These are phyloP conservation scores for Beauveria sp. DNA, from an alignment of 2,329 filamentous ascomycete species.

Conservation along the genomic window DNA sequence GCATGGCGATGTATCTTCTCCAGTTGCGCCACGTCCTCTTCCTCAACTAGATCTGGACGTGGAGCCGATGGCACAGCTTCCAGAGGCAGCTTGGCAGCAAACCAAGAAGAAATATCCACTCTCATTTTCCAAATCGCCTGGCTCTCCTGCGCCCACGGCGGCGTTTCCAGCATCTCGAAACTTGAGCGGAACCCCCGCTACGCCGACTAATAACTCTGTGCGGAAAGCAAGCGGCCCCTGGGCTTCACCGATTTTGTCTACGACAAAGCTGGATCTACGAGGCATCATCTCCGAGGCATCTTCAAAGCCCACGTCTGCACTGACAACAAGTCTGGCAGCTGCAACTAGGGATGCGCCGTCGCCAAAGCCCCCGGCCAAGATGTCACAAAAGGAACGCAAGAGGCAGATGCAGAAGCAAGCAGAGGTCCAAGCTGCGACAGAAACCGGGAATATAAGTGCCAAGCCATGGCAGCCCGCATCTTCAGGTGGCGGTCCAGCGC, in stretches of 20 bases:
- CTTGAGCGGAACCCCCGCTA: neutral
- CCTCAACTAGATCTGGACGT: slow-evolving; percentile 18
- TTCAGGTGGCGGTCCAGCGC: slow-evolving; percentile 36
- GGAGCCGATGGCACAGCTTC: slow-evolving; percentile 23
- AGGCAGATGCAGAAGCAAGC: slow-evolving; percentile 65
- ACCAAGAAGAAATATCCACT: slow-evolving; percentile 18
- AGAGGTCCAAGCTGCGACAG: slow-evolving; percentile 33
- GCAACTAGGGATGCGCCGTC: slow-evolving; percentile 31
- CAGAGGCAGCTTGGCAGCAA: slow-evolving; percentile 23
- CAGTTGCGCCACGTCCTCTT: slow-evolving; percentile 14
- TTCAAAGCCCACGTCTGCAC: slow-evolving; percentile 41
- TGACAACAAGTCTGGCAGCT: slow-evolving; percentile 48
- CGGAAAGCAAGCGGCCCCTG: slow-evolving; percentile 35
- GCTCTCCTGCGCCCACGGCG: neutral
- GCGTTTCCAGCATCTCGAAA: neutral
- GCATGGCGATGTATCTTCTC: slow-evolving; percentile 22
- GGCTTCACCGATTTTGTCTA: slow-evolving; percentile 43
- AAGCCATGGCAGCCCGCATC: slow-evolving; percentile 38
- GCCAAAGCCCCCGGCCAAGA: slow-evolving; percentile 42
- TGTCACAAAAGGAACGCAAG: slow-evolving; percentile 92
- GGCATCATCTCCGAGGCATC: slow-evolving; percentile 64
- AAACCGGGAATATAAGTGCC: slow-evolving; percentile 21
- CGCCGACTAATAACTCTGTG: neutral
- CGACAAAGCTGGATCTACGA: slow-evolving; percentile 62
- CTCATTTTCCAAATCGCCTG: slow-evolving; percentile 6